Base-by-base conservation (phyloP, 768 basidiomycete genomes). In the Boletus sp. region DNA sequence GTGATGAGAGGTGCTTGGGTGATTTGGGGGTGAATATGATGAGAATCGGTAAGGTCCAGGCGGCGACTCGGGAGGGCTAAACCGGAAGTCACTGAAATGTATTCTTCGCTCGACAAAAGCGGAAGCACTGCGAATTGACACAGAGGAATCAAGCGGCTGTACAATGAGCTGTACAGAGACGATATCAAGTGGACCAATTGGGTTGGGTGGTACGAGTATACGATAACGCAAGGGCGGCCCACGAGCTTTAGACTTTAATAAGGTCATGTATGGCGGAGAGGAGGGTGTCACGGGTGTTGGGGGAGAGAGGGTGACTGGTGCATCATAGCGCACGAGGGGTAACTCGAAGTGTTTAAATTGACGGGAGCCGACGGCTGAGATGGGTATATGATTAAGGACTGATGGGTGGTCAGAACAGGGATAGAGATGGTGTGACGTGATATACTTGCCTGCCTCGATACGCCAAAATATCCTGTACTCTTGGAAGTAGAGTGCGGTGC, bases 401-500 rank as follows among this genome's bases (percentile, higher is more conserved):
- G 59, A 25, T 45, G 53, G 21, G 7, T 17, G 45, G 56, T 69
- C 58, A 67, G 62, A 57, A 63, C 49, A 61, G 23, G 47, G 25
- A 38, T 55, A 19, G 7, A 35, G 45, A 48, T 35, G 40, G 41
- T 32, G 34, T 45, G 38, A 39, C 13, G 50, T n/a, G 50, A 47
- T 57, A 43, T 14, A 77, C 84, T 58, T 59, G 84, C 90, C 79
- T 58, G 90, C 90, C 74, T 93, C 91, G 53, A 93, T 76, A 50
- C 89, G 79, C 91, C 91, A 93, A 65, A 81, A 81, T 65, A 88
- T 83, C 41, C 85, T 79, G 69, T 90, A 93, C 62, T 85, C 87
- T 60, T 87, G 87, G 63, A 84, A 90, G 55, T 83, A 77, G 37
- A 71, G 62, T 14, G 85, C 80, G 45, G 85, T 84, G 68, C 85